Conservation (phyloP, 176 grass and related monocot genomes). For the Otatea glauca region DNA sequence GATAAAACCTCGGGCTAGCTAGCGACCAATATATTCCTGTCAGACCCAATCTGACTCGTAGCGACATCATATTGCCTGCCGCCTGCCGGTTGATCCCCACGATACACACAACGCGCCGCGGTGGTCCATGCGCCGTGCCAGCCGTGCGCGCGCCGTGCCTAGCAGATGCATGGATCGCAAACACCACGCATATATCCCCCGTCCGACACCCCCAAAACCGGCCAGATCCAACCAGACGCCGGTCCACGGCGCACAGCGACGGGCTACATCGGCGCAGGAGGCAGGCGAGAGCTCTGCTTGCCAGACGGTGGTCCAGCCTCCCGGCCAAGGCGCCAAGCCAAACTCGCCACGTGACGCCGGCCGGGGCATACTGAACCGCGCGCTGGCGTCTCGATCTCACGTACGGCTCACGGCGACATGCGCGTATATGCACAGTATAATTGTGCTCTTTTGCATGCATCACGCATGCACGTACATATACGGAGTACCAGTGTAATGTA, state of each 20-base stretch:
- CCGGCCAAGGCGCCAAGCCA: background rate
- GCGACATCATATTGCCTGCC: background rate
- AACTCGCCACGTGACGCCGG: slow-evolving; percentile 35
- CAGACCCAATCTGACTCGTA: slow-evolving; percentile 25
- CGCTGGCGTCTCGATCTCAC: slow-evolving; percentile 13
- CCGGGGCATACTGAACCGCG: background rate
- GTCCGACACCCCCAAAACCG: slow-evolving; percentile 15
- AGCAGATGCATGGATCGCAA: too few species aligned
- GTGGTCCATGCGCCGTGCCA: slow-evolving; percentile 21
- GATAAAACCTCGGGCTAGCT: background rate
- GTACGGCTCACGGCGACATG: background rate
- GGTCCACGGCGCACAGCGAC: slow-evolving; percentile 63
- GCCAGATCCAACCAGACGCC: slow-evolving; percentile 68
- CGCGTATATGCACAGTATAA: slow-evolving; percentile 11
- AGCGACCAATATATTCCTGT: slow-evolving; percentile 12
- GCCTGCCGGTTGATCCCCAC: background rate
- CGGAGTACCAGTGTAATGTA: background rate
- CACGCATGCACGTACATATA: slow-evolving; percentile 9
- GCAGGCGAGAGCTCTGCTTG: slow-evolving; percentile 27
- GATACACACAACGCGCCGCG: background rate
- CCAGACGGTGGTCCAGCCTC: slow-evolving; percentile 41
- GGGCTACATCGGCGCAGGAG: slow-evolving; percentile 41
- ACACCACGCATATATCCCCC: too few species aligned
- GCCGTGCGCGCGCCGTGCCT: background rate
- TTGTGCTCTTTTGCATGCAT: background rate